Percentiles rank a stretch among this genome's conserved stretches.
phyloP scores from a whole-genome alignment of 1,284 basidiomycete species.

The Ganoderma multipileum region DNA sequence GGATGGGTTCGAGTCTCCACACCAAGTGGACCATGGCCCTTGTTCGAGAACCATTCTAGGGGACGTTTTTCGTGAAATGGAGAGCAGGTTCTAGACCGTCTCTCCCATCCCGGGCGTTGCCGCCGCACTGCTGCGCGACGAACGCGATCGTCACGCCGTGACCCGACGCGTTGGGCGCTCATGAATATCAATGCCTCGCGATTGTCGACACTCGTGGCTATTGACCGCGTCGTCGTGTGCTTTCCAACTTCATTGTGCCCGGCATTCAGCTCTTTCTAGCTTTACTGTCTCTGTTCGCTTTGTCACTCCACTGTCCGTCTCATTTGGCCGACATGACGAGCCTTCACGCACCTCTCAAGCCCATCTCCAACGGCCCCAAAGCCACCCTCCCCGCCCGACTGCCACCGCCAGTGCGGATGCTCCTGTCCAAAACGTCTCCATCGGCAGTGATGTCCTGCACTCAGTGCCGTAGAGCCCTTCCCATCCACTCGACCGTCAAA shows the following conservation, averaged over 20 bases:
- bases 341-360: slow-evolving; percentile 9
- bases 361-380: slow-evolving; percentile 9
- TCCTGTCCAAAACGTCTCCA: background rate
- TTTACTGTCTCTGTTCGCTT: background rate
- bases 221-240: background rate
- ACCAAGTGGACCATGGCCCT: background rate
- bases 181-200: too few relatives aligned
- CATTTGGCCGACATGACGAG: background rate
- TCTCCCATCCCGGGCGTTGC: background rate
- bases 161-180: background rate
- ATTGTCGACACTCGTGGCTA: too few relatives aligned
- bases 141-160: background rate
- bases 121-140: background rate
- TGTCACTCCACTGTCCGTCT: background rate
- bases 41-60: background rate
- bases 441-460: background rate
- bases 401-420: background rate
- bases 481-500: background rate
- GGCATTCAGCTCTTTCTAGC: background rate
- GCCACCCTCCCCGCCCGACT: background rate
- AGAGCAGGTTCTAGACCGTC: background rate
- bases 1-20: background rate
- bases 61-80: background rate
- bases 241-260: background rate
- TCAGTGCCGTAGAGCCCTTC: slow-evolving; percentile 2